Evolutionary conservation across 176 grass and related monocot species (phyloP).

Genomic region (Rhynchospora tenuis): DNA sequence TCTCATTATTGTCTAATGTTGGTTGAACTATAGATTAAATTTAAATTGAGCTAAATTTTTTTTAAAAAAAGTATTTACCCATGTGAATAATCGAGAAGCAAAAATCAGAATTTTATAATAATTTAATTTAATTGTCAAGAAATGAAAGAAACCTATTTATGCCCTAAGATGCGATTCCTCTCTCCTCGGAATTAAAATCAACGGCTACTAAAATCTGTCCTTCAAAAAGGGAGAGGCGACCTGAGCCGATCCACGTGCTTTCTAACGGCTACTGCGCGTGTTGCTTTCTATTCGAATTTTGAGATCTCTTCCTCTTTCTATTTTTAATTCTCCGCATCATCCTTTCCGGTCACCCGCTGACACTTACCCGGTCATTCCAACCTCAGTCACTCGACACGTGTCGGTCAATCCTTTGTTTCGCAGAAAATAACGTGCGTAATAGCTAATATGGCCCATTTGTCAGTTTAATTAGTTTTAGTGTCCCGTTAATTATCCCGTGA

Average conservation of each 20-base stretch:
- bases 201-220: slow-evolving; percentile 16
- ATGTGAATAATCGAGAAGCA: too few species aligned
- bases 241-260: neutral
- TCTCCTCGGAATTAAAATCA: neutral
- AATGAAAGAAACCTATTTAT: slow-evolving; percentile 30
- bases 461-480: neutral
- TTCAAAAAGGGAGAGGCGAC: neutral
- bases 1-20: too few species aligned
- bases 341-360: neutral
- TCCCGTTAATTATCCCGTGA: neutral
- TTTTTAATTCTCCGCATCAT: neutral
- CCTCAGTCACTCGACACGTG: neutral
- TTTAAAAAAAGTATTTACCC: too few species aligned
- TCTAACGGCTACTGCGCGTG: slow-evolving; percentile 22
- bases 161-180: slow-evolving; percentile 19
- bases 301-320: neutral
- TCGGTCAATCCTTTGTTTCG: neutral
- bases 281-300: slow-evolving; percentile 13
- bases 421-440: too few species aligned
- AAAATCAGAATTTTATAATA: neutral
- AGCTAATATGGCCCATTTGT: neutral
- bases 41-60: too few species aligned
- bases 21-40: too few species aligned
- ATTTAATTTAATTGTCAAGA: neutral
- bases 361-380: neutral